Base-by-base conservation (phyloP, 2,329 filamentous ascomycete genomes). In the Claviceps sp. region DNA sequence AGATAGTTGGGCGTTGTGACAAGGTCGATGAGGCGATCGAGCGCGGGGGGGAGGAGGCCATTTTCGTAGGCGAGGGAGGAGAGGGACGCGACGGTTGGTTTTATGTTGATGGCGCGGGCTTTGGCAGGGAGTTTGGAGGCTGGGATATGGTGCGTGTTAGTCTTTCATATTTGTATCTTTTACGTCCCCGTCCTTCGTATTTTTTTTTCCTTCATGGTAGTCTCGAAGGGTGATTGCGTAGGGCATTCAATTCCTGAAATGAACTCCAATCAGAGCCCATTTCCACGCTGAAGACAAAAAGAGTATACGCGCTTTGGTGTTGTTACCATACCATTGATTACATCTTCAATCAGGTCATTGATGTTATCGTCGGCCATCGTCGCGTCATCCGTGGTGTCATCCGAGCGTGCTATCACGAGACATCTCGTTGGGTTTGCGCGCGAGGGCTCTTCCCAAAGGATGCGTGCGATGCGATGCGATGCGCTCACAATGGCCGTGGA, bases 1-100 rank as follows among this genome's bases (percentile, higher is more conserved):
- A 95, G 75, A 58, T 83, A 72, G 58, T 75, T 86, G 47, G 81
- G 81, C 22, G 72, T 71, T 20, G 82, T 83, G 57, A 88, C 67
- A 52, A 91, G 72, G 53, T 82, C 76, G 57, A 93, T 69, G 37
- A 94, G 71, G 50, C 75, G 72, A 51, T 73, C 69, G 48, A 94
- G 73, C 30, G 78, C 73, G 41, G 75, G 70, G 6, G 77, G 72
- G 42, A 80, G 70, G 50, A 93, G 72, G 7, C 88, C 88, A 53
- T 76, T 71, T 55, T 85, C 80, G 65, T 86, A 88, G 11, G 80
- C 79, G 57, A 78, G 70, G 5, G 77, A 76, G 47, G 77, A 72
- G 52, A 89, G 72, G 26, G 70, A 76, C 63, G 87, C 80, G 48
- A 88, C 75, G 16, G 79, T 71, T 20, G 78, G 72, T 57, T 84